phyloP scores from a whole-genome alignment of 768 basidiomycete species.

The Filobasidium floriforme region DNA sequence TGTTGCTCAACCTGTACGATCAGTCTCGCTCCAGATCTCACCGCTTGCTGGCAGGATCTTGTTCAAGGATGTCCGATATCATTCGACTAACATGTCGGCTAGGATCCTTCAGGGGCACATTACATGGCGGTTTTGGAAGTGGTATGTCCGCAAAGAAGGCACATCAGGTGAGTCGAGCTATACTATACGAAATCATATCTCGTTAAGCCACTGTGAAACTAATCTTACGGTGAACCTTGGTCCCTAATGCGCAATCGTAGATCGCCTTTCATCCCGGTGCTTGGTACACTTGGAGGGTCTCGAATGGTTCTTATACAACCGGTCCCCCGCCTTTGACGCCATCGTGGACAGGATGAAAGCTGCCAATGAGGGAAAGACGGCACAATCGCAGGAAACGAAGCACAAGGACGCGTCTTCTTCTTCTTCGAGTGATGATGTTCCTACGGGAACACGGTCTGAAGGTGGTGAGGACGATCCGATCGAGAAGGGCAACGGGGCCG shows the following conservation, averaged over 20 bases:
- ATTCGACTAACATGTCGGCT: constrained; percentile 85
- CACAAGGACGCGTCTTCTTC: constrained; percentile 43
- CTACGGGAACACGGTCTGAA: neutral
- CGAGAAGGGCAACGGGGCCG: constrained; percentile 6
- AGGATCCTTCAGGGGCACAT: constrained; percentile 74
- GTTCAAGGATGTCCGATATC: constrained; percentile 77
- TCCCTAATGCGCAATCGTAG: neutral
- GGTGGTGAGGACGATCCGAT: neutral
- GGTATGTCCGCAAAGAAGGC: constrained; percentile 66
- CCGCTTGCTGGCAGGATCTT: constrained; percentile 77
- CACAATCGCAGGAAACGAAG: constrained; percentile 42
- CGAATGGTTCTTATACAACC: constrained; percentile 89
- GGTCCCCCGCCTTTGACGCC: constrained; percentile 77
- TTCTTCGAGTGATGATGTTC: constrained; percentile 7
- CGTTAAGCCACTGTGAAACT: constrained; percentile 9
- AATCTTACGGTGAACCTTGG: neutral
- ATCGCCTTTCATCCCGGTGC: constrained; percentile 61
- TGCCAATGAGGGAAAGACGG: constrained; percentile 41
- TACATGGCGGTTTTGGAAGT: constrained; percentile 91
- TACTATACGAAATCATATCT: too few relatives aligned
- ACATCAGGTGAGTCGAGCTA: constrained; percentile 13
- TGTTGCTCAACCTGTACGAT: too few relatives aligned
- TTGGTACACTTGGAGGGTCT: constrained; percentile 72
- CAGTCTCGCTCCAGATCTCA: constrained; percentile 88
- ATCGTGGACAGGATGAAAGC: constrained; percentile 68